Evolutionary conservation across 2,329 filamentous ascomycete species (phyloP), one percentile per base, ranked within the genome.

Genomic region (Lachnellula subtilissima): DNA sequence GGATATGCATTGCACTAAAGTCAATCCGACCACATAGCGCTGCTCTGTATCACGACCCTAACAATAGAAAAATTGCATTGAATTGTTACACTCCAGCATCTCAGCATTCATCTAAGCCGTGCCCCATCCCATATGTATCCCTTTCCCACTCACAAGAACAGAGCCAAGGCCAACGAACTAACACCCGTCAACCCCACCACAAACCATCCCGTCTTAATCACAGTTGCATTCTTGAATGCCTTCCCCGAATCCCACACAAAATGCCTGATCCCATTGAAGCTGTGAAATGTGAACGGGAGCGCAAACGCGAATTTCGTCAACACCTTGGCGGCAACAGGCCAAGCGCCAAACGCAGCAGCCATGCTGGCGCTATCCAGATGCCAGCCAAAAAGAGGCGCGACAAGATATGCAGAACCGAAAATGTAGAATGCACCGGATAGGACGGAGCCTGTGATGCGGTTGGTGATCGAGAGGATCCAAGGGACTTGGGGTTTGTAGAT

Each of bases 401-500:
- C 78, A 51, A 89, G 80, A 73, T 90, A 90, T 36, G 81, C 79
- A 52, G 80, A 73, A 19, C 84, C 83, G 73, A 85, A 89, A 69
- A 84, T 66, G 75, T 90, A 90, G 67, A 89, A 77, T 48, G 74
- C 71, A 48, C 85, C 85, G 55, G 81, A 82, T 46, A 89, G 73
- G 42, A 76, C 67, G 62, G 75, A 68, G 60, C 85, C 87, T 4
- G 85, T 87, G 68, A 89, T 78, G 65, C 87, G 85, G 77, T 87
- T 82, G 51, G 83, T 65, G 43, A 65, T 72, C 55, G 81, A 85
- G 53, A 75, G 72, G 67, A 82, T 79, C 86, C 84, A 88, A 65
- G 86, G 86, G 65, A 89, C 82, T 72, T 89, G 86, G 7, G 85
- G 84, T 56, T 75, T 73, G 78, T 89, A 89, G 79, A 90, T 89